These are phyloP conservation scores for Xylaria digitata DNA, from an alignment of 2,329 filamentous ascomycete species.

Conservation along the genomic window DNA sequence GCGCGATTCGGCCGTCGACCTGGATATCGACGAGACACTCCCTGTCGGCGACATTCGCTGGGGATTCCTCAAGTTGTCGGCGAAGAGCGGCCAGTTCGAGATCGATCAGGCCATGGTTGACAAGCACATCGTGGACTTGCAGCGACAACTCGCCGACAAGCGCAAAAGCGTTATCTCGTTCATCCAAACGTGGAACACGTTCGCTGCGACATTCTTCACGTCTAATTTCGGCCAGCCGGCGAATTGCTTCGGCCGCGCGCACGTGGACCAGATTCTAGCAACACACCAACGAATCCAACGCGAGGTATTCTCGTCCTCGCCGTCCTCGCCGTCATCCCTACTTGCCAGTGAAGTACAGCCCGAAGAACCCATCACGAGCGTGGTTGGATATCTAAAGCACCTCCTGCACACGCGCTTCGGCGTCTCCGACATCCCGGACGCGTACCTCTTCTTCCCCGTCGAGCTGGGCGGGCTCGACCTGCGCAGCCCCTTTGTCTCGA, in stretches of 20 bases:
- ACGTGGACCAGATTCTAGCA: conserved; percentile 64
- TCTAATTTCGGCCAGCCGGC: conserved; percentile 64
- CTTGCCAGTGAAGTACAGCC: conserved; percentile 28
- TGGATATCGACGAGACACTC: conserved; percentile 51
- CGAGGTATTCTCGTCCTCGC: conserved; percentile 56
- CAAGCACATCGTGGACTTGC: conserved; percentile 68
- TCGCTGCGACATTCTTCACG: conserved; percentile 63
- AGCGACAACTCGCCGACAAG: conserved; percentile 64
- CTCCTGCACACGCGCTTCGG: conserved; percentile 64
- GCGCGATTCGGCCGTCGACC: conserved; percentile 28
- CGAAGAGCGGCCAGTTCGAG: conserved; percentile 63
- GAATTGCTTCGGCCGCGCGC: conserved; percentile 63
- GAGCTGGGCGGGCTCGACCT: conserved; percentile 61
- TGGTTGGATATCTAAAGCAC: conserved; percentile 66
- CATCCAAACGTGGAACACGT: conserved; percentile 64
- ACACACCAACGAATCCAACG: conserved; percentile 63
- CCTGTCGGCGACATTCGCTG: conserved; percentile 63
- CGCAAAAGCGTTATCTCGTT: conserved; percentile 62
- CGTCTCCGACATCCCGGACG: conserved; percentile 56
- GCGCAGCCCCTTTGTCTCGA: conserved; percentile 58
- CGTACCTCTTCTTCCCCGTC: conserved; percentile 60
- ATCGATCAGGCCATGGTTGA: conserved; percentile 71
- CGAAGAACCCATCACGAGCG: conserved; percentile 51
- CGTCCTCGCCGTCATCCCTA: conserved; percentile 39
- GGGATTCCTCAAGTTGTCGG: conserved; percentile 67